Evolutionary conservation across 2,329 filamentous ascomycete species (phyloP).

Genomic region (Aspergillus intermedius): DNA sequence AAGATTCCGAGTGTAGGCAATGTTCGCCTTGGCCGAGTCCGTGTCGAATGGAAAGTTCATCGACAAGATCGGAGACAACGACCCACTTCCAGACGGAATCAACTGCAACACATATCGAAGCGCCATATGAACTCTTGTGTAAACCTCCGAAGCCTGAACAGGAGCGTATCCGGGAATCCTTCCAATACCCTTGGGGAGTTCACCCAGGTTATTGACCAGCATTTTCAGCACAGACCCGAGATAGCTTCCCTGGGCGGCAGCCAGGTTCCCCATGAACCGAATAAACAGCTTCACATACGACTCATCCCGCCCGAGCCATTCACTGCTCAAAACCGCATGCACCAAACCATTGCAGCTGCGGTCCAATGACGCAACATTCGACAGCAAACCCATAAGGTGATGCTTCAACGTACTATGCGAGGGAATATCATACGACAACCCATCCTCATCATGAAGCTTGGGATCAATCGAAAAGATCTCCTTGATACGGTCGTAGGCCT

Average conservation of each 20-base stretch:
- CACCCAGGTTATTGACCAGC: constrained; percentile 71
- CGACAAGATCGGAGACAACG: constrained; percentile 61
- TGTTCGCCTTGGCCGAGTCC: constrained; percentile 70
- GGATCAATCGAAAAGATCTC: constrained; percentile 47
- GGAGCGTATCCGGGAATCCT: constrained; percentile 49
- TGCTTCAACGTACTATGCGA: constrained; percentile 49
- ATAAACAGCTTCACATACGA: constrained; percentile 52
- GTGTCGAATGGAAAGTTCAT: constrained; percentile 69
- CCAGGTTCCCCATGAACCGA: constrained; percentile 55
- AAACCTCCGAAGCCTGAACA: constrained; percentile 60
- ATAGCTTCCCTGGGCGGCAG: constrained; percentile 76
- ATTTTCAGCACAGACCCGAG: constrained; percentile 68
- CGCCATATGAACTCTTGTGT: constrained; percentile 67
- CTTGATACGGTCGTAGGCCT: constrained; percentile 52
- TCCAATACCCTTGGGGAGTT: constrained; percentile 49
- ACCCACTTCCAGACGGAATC: constrained; percentile 69
- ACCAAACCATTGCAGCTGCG: constrained; percentile 54
- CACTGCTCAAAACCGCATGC: constrained; percentile 50
- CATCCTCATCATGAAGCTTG: constrained; percentile 32
- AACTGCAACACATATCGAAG: constrained; percentile 71
- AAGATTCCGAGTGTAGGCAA: constrained; percentile 82
- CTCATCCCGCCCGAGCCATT: constrained; percentile 58
- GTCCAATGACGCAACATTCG: constrained; percentile 51
- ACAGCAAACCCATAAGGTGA: constrained; percentile 53
- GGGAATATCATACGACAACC: constrained; percentile 39